Evolutionary conservation across 495 filamentous ascomycete genomes (phyloP).

Genomic region (Aspergillus funiculosus): DNA sequence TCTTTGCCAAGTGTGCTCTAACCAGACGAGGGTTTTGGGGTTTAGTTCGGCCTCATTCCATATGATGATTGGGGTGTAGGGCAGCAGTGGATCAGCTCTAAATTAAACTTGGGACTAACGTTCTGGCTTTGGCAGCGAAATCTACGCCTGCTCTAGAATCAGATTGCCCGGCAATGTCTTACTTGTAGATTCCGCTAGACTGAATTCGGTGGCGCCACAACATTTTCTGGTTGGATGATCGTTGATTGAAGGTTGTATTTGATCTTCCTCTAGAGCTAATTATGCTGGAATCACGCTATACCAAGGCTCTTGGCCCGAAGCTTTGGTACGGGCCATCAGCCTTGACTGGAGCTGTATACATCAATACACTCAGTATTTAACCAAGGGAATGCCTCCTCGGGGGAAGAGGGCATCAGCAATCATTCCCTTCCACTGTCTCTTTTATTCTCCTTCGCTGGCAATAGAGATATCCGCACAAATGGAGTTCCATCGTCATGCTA

Average conservation of each 20-base stretch:
- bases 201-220: background rate
- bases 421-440: background rate
- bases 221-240: background rate
- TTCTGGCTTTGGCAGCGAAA: too few species aligned
- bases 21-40: too few species aligned
- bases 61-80: too few species aligned
- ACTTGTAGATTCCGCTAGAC: background rate
- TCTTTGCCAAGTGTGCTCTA: too few species aligned
- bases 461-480: background rate
- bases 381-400: background rate
- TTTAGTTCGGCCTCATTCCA: too few species aligned
- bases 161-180: background rate
- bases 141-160: background rate
- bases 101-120: too few species aligned
- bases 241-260: background rate
- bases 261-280: background rate
- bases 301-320: background rate
- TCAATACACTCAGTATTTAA: background rate
- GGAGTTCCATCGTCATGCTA: conserved; percentile 1
- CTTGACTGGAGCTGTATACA: background rate
- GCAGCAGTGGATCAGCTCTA: too few species aligned
- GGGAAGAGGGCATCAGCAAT: background rate
- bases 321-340: background rate
- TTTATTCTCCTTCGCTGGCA: background rate
- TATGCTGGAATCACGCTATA: background rate